Evolutionary conservation across 2,329 filamentous ascomycete species (phyloP).

Genomic region (Trichophyton rubrum): DNA sequence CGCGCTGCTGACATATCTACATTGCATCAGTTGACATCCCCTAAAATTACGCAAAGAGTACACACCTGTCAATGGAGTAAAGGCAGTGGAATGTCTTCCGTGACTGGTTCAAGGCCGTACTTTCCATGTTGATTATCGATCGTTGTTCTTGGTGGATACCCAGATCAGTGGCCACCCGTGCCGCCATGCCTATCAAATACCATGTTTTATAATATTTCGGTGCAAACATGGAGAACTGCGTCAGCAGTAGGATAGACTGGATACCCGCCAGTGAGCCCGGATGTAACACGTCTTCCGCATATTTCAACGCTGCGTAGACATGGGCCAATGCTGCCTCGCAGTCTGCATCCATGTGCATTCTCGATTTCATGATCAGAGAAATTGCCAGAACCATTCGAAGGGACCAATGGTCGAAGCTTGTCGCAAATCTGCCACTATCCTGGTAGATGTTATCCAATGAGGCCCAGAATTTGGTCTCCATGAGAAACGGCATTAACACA

Average conservation of each 20-base stretch:
- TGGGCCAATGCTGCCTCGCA: constrained; percentile 49
- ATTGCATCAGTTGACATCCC: not conserved
- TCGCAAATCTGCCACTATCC: constrained; percentile 49
- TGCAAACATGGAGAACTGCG: constrained; percentile 80
- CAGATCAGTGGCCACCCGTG: constrained; percentile 73
- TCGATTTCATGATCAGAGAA: constrained; percentile 60
- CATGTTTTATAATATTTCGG: constrained; percentile 86
- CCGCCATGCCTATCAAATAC: constrained; percentile 84
- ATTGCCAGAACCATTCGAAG: constrained; percentile 85
- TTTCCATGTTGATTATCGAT: constrained; percentile 53
- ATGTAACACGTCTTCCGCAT: constrained; percentile 70
- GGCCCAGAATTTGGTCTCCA: constrained; percentile 63
- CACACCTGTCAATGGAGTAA: constrained; percentile 74
- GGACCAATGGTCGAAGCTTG: constrained; percentile 64
- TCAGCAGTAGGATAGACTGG: constrained; percentile 73
- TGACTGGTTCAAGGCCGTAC: constrained; percentile 54
- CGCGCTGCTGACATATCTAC: constrained; percentile 73
- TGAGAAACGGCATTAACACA: constrained; percentile 67
- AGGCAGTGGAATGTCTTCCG: constrained; percentile 81
- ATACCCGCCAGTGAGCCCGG: constrained; percentile 78
- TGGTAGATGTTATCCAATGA: constrained; percentile 74
- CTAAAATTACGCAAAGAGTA: not conserved
- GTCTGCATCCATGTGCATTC: constrained; percentile 50
- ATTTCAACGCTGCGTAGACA: constrained; percentile 55
- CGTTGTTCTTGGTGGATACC: constrained; percentile 89